Base-by-base conservation (phyloP, 2,329 filamentous ascomycete genomes). In the Neofusicoccum sp. region DNA sequence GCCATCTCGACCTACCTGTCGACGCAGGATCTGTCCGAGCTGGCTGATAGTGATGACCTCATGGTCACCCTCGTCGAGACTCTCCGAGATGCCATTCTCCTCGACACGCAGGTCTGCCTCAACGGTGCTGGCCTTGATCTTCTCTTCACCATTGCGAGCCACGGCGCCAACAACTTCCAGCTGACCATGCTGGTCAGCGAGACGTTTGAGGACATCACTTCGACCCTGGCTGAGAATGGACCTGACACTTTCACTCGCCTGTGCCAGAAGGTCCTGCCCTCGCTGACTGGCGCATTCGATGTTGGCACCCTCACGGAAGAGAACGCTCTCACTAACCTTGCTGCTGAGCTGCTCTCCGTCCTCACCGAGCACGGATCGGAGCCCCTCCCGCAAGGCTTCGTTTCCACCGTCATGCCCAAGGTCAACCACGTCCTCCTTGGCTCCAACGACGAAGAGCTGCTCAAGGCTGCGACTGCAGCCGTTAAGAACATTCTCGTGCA, bases 401-500 rank as follows among this genome's bases (percentile, higher is more conserved):
- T 98, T 43, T 88, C 87, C 6, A 89, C 91, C 4, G 88, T 91
- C 2, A 87, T 98, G 79, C 95, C 95, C 43, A 97, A 96, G 75
- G 80, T 99, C 43, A 93, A 88, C 71, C 86, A 88, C 43, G 83
- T 98, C 37, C 81, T 99, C 43, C 89, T 97, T 77, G 88, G 87
- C 66, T 93, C 92, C 1, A 83, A 83, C n/a, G 94, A 98, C 68
- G 92, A 92, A 62, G 93, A 96, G 69, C 84, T 99, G 31, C 85
- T 98, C 63, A 90, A 93, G 65, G 90, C 93, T 3, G 92, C 91
- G 11, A 95, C 92, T 0, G 88, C 93, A 71, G 88, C 92, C 0
- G 88, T 97, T 67, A 94, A 95, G 78, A 93, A 92, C 75, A 92
- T 98, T 77, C 84, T 99, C 37, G 85, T 88, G 68, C 93, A 97